phyloP scores from a whole-genome alignment of 139 green algal genomes.

The Medakamo hakoo region DNA sequence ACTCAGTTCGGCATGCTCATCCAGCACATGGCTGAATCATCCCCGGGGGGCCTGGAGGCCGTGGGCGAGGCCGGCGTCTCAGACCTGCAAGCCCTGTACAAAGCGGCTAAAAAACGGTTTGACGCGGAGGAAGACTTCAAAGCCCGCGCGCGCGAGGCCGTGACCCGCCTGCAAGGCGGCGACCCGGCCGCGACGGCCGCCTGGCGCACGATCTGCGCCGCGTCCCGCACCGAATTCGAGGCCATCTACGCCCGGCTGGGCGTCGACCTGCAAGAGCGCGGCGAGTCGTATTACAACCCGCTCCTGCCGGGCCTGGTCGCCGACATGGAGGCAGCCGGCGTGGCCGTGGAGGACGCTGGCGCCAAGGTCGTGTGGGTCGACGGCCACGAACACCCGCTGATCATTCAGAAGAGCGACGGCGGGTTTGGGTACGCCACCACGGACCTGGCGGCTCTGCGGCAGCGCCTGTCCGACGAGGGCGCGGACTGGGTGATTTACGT shows the following conservation, averaged over 20 bases:
- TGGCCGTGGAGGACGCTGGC: constrained; percentile 68
- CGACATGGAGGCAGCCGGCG: constrained; percentile 45
- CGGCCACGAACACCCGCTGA: constrained; percentile 60
- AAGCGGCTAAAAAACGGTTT: constrained; percentile 75
- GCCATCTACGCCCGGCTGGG: constrained; percentile 69
- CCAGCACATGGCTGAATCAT: constrained; percentile 55
- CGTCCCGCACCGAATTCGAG: constrained; percentile 74
- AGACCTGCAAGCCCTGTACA: constrained; percentile 51
- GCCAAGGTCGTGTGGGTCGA: constrained; percentile 63
- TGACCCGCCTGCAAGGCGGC: constrained; percentile 71
- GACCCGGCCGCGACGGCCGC: constrained; percentile 41
- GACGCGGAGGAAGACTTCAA: constrained; percentile 97
- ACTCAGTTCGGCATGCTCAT: constrained; percentile 99
- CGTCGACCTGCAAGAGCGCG: constrained; percentile 68
- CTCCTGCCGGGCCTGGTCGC: constrained; percentile 59
- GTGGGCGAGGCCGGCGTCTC: constrained; percentile 45
- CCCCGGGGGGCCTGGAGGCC: constrained; percentile 32
- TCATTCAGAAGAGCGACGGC: constrained; percentile 89
- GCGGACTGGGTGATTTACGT: constrained; percentile 96
- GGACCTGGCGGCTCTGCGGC: constrained; percentile 76
- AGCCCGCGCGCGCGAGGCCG: constrained; percentile 56
- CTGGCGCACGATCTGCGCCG: constrained; percentile 85
- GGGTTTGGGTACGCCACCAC: constrained; percentile 93
- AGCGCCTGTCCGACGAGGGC: constrained; percentile 74
- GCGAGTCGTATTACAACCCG: constrained; percentile 96